Evolutionary conservation across 768 basidiomycete species (phyloP), one percentile per base, ranked within the genome.

Genomic region (Rossbeevera mucosa): DNA sequence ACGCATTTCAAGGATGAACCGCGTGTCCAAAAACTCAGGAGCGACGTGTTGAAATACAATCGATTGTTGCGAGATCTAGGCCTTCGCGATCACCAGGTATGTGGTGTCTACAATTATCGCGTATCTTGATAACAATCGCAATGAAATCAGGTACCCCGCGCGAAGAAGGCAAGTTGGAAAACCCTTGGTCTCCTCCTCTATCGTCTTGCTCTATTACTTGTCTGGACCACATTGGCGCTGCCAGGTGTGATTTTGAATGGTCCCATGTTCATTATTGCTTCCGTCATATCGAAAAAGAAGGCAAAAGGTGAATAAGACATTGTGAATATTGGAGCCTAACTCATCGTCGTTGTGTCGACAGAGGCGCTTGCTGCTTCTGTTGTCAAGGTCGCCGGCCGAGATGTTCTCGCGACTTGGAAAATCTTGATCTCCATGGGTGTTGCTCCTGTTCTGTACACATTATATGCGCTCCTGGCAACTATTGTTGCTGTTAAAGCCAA

Each of bases 351-450:
- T 18, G 6, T 20, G 30, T 48, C 7, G 16, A 29, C 14, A 96
- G 94, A 94, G 80, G 95, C 95, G 6, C 85, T 98, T 53, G 95
- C 95, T 26, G 93, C 88, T 2, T 97, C 94, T 7, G 83, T 82
- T 4, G 95, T 98, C 66, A 98, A 98, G 72, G 83, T 98, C 47
- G 91, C 91, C 18, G 95, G 86, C n/a, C 81, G 91, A 36, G 95
- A 98, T 61, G 95, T 97, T n/a, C 75, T 98, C 16, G 94, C 92
- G 0, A 94, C 94, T 5, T 98, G 95, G 95, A 98, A 98, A 68
- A 84, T 98, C 29, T 79, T 98, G 26, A 92, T 98, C 50, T 94
- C 92, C 3, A 74, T 97, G 50, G 95, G 86, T n/a, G 76, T 90
- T 36, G 87, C 92, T 5, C 95, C 95, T 9, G 74, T 94, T 6